These are phyloP conservation scores for Sarocladiaceae sp. DNA, from an alignment of 2,329 filamentous ascomycete genomes.

Conservation along the genomic window DNA sequence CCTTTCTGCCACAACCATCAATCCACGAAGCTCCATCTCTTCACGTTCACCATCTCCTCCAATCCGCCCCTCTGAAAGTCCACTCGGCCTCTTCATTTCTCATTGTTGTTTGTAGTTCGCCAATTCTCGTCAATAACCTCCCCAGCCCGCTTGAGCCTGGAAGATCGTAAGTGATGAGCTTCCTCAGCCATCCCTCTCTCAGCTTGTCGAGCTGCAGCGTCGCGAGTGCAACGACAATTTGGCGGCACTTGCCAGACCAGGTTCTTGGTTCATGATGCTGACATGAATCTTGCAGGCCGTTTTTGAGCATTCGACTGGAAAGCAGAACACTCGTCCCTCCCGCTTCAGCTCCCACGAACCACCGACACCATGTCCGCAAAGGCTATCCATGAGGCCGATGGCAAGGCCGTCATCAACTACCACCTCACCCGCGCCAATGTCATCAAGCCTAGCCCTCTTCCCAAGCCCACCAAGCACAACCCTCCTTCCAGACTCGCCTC, in stretches of 20 bases:
- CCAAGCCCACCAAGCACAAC: constrained; percentile 82
- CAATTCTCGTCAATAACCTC: background rate
- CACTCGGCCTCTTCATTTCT: constrained; percentile 4
- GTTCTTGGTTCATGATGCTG: background rate
- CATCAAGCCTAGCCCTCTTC: constrained; percentile 97
- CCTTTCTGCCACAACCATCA: constrained; percentile 7
- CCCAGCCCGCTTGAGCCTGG: constrained; percentile 7
- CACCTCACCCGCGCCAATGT: constrained; percentile 95
- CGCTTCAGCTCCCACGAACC: constrained; percentile 20
- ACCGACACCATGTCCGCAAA: constrained; percentile 57
- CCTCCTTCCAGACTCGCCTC: constrained; percentile 84
- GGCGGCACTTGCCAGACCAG: constrained; percentile 1
- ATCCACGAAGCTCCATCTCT: constrained; percentile 8
- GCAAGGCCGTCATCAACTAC: constrained; percentile 99
- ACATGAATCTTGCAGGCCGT: background rate
- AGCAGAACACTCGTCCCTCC: constrained; percentile 5
- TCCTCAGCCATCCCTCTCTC: constrained; percentile 2
- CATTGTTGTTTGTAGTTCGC: constrained; percentile 1
- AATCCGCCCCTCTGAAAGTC: constrained; percentile 7
- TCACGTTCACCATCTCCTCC: constrained; percentile 7
- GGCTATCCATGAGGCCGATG: constrained; percentile 97
- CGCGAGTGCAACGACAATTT: no score
- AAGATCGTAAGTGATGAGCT: constrained; percentile 8
- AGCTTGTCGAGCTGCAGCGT: background rate
- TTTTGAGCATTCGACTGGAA: background rate